phyloP scores from a whole-genome alignment of 2,329 filamentous ascomycete genomes.

The Colletotrichum camelliae region DNA sequence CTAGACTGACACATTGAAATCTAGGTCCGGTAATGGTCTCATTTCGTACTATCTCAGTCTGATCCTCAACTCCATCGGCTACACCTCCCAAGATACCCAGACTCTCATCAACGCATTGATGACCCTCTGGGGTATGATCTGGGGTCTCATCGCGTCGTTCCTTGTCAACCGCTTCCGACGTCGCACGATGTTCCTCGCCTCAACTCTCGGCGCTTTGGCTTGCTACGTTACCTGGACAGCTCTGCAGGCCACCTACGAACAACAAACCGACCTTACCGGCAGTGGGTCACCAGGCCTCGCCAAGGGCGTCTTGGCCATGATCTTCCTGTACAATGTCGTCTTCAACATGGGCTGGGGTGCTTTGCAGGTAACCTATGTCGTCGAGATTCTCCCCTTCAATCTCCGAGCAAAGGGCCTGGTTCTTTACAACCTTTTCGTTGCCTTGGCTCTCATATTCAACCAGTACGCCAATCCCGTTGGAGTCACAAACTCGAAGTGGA shows the following conservation, averaged over 20 bases:
- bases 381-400: conserved; percentile 48
- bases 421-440: conserved; percentile 28
- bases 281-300: conserved; percentile 10
- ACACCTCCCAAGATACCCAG: conserved; percentile 27
- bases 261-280: conserved; percentile 21
- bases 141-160: conserved; percentile 32
- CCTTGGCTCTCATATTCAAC: conserved; percentile 19
- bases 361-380: conserved; percentile 46
- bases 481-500: conserved; percentile 31
- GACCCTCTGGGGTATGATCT: conserved; percentile 21
- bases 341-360: conserved; percentile 43
- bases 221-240: conserved; percentile 24
- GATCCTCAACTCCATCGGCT: conserved; percentile 38
- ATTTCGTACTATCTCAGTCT: conserved; percentile 43
- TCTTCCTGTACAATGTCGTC: conserved; percentile 35
- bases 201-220: conserved; percentile 33
- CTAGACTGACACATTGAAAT: conserved; percentile 30
- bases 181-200: conserved; percentile 29
- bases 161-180: conserved; percentile 28
- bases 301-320: conserved; percentile 34
- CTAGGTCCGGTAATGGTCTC: conserved; percentile 34
- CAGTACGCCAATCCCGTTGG: conserved; percentile 16
- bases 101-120: conserved; percentile 35
- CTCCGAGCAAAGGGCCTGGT: conserved; percentile 36
- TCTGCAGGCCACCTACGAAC: conserved; percentile 22